Percentiles rank a stretch among this genome's conserved stretches.
Conservation (phyloP, 2,329 filamentous ascomycete genomes). For the Scortechinia acanthostroma region DNA sequence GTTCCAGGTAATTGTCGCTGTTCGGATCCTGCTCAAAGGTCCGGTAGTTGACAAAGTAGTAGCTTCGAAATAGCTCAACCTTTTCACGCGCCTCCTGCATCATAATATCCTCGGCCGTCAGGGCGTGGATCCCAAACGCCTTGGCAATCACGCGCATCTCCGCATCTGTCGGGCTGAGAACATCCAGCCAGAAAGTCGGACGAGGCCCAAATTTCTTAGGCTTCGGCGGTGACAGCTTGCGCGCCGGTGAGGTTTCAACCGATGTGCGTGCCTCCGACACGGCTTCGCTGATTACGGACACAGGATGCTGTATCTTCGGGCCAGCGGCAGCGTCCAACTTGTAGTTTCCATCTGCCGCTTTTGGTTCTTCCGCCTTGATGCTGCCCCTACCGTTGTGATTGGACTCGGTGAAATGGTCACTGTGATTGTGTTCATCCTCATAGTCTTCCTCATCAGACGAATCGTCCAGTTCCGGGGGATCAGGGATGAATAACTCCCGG, state of each 20-base stretch:
- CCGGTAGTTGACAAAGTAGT: slow-evolving; percentile 98
- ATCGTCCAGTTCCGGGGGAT: slow-evolving; percentile 70
- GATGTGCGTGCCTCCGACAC: neutral
- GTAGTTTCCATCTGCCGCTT: neutral
- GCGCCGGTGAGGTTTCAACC: neutral
- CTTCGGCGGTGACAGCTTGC: slow-evolving; percentile 25
- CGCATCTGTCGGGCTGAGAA: slow-evolving; percentile 80
- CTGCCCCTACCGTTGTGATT: neutral
- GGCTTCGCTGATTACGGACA: neutral
- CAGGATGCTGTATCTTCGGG: neutral
- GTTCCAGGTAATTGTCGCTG: slow-evolving; percentile 84
- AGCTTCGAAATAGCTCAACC: slow-evolving; percentile 92
- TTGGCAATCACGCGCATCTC: slow-evolving; percentile 94
- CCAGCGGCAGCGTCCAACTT: too few relatives aligned
- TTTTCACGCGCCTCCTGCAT: slow-evolving; percentile 96
- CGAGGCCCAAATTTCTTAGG: slow-evolving; percentile 61
- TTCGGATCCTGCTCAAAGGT: slow-evolving; percentile 92
- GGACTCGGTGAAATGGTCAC: slow-evolving; percentile 7
- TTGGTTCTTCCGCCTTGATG: neutral
- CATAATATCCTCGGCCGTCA: slow-evolving; percentile 94
- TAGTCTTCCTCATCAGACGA: slow-evolving; percentile 63
- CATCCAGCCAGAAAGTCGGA: slow-evolving; percentile 94
- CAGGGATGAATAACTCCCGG: slow-evolving; percentile 81
- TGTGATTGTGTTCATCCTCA: slow-evolving; percentile 32
- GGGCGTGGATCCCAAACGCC: slow-evolving; percentile 87